phyloP scores from a whole-genome alignment of 495 filamentous ascomycete species.

The Trichoderma orchidacearum region DNA sequence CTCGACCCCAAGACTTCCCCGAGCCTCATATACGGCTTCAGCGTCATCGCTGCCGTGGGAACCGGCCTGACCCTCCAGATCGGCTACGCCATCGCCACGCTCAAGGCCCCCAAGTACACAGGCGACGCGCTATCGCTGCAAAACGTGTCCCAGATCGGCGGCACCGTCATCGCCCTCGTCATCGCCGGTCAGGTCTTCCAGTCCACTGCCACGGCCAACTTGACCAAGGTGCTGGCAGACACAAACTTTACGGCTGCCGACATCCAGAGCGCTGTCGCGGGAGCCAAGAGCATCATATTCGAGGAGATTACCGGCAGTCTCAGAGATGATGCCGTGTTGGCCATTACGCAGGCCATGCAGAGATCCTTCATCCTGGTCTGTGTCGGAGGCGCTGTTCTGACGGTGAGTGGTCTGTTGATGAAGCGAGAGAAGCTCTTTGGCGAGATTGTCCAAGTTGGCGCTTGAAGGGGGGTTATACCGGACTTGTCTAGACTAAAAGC shows the following conservation, averaged over 20 bases:
- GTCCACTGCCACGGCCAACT: slow-evolving; percentile 21
- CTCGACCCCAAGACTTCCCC: slow-evolving; percentile 16
- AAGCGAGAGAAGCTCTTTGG: slow-evolving; percentile 39
- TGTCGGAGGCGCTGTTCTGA: slow-evolving; percentile 28
- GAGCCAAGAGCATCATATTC: neutral
- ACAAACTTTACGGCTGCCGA: slow-evolving; percentile 12
- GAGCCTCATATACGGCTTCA: slow-evolving; percentile 38
- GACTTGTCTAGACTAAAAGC: too few species aligned
- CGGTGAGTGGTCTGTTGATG: slow-evolving; percentile 35
- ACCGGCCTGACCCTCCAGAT: slow-evolving; percentile 37
- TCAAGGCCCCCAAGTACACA: slow-evolving; percentile 25
- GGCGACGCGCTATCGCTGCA: slow-evolving; percentile 38
- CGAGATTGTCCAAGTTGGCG: slow-evolving; percentile 4
- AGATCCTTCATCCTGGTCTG: slow-evolving; percentile 37
- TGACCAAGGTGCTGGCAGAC: slow-evolving; percentile 22
- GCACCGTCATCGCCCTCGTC: slow-evolving; percentile 37
- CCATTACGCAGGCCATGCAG: slow-evolving; percentile 36
- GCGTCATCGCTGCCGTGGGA: slow-evolving; percentile 39
- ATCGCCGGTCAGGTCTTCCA: slow-evolving; percentile 46
- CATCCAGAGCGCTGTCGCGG: slow-evolving; percentile 14
- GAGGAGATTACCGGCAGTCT: slow-evolving; percentile 32
- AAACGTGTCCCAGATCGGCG: slow-evolving; percentile 37
- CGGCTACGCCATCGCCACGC: slow-evolving; percentile 39
- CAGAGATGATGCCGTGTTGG: slow-evolving; percentile 24
- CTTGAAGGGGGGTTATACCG: neutral